These are phyloP conservation scores for Tuber magnatum DNA, from an alignment of 495 filamentous ascomycete genomes.

Conservation along the genomic window DNA sequence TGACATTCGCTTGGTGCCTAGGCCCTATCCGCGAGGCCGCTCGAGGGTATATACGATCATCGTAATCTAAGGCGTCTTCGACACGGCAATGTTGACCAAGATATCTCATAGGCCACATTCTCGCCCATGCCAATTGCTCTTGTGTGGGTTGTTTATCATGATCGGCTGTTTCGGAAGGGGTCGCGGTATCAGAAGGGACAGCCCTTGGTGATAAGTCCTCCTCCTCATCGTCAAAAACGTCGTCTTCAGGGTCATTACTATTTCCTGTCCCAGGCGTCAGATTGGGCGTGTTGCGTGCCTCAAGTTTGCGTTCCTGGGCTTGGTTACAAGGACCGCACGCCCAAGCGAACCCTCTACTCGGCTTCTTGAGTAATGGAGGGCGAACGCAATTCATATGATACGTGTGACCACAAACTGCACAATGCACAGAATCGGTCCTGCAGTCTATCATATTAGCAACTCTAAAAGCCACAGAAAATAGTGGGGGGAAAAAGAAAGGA, in stretches of 20 bases:
- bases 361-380: constrained; percentile 88
- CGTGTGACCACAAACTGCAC: constrained; percentile 84
- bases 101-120: constrained; percentile 94
- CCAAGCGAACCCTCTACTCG: constrained; percentile 96
- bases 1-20: constrained; percentile 81
- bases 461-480: constrained; percentile 45
- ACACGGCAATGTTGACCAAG: constrained; percentile 91
- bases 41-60: constrained; percentile 94
- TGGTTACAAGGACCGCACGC: constrained; percentile 92
- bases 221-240: constrained; percentile 66
- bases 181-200: constrained; percentile 48
- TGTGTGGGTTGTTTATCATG: constrained; percentile 59
- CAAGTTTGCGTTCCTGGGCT: constrained; percentile 83
- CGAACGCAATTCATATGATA: constrained; percentile 99
- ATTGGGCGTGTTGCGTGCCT: constrained; percentile 79
- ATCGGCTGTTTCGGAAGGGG: constrained; percentile 48
- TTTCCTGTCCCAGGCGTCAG: constrained; percentile 50
- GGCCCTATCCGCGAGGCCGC: constrained; percentile 89
- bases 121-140: constrained; percentile 85
- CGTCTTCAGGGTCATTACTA: constrained; percentile 62
- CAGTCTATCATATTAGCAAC: constrained; percentile 76
- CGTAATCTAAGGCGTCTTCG: constrained; percentile 93
- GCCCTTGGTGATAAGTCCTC: constrained; percentile 55
- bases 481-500: background rate
- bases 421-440: constrained; percentile 92